These are phyloP conservation scores for Butyriboletus loyo DNA, from an alignment of 768 basidiomycete species.

Conservation along the genomic window DNA sequence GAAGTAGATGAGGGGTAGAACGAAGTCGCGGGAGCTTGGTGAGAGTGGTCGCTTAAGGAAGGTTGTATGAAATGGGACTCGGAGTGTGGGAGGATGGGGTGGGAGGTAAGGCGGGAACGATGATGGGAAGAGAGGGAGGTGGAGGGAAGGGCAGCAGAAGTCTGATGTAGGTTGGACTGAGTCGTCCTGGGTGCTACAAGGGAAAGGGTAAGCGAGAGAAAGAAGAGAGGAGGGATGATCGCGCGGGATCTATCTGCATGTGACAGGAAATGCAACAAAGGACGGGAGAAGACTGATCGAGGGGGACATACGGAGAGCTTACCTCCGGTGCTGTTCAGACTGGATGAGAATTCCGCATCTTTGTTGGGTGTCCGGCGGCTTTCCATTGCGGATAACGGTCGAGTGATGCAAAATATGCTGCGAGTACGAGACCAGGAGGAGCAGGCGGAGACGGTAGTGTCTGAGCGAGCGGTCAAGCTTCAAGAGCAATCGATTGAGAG, in stretches of 20 bases:
- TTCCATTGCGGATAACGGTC: conserved; percentile 22
- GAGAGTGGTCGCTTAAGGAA: not conserved
- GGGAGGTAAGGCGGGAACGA: not conserved
- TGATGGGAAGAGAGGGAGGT: not conserved
- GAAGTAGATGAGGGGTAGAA: conserved; percentile 3
- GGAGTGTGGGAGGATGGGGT: not conserved
- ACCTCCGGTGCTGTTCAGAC: conserved; percentile 25
- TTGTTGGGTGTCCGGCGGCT: conserved; percentile 20
- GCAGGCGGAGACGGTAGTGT: not conserved
- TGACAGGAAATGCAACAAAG: conserved; percentile 8
- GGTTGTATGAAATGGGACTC: conserved; percentile 2
- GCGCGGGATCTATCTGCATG: conserved; percentile 7
- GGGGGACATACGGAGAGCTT: conserved; percentile 15
- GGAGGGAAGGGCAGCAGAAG: not conserved
- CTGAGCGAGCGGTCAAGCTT: too few relatives aligned
- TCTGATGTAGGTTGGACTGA: not conserved
- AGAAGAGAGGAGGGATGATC: conserved; percentile 7
- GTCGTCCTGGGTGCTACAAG: conserved; percentile 9
- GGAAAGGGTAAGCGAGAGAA: conserved; percentile 4
- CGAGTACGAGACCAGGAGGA: not conserved
- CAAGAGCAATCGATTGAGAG: not conserved
- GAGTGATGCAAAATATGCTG: not conserved
- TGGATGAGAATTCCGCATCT: conserved; percentile 9
- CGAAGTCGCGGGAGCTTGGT: not conserved
- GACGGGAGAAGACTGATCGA: conserved; percentile 11